These are phyloP conservation scores for Trypanosoma scelopori DNA, from an alignment of 208 protist species.

Conservation along the genomic window DNA sequence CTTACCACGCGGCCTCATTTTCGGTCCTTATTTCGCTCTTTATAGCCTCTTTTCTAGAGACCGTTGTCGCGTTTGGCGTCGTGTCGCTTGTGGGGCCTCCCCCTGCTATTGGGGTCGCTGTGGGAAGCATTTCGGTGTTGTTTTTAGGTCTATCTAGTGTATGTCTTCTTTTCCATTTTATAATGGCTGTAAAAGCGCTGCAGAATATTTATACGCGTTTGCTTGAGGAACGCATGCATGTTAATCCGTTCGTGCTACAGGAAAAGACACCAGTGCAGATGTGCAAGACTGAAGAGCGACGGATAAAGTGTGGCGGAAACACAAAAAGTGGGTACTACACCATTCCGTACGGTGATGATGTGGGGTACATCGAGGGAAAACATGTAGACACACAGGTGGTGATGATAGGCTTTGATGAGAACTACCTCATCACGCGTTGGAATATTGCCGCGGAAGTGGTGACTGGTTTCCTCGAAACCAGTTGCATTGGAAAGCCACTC, in stretches of 20 bases:
- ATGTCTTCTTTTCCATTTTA: slow-evolving; percentile 42
- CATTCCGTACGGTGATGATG: slow-evolving; percentile 60
- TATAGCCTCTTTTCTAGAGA: slow-evolving; percentile 44
- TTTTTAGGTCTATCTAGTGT: slow-evolving; percentile 46
- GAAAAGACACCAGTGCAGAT: slow-evolving; percentile 2
- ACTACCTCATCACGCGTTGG: slow-evolving; percentile 82
- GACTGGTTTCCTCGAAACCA: slow-evolving; percentile 81
- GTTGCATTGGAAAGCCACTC: slow-evolving; percentile 83
- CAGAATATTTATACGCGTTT: slow-evolving; percentile 54
- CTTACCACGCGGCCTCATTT: slow-evolving; percentile 46
- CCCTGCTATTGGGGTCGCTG: slow-evolving; percentile 32
- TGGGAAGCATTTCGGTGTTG: slow-evolving; percentile 47
- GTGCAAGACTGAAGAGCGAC: neutral
- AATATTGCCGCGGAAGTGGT: slow-evolving; percentile 83
- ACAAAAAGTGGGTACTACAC: slow-evolving; percentile 77
- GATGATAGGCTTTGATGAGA: slow-evolving; percentile 86
- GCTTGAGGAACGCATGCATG: slow-evolving; percentile 50
- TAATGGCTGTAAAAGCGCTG: slow-evolving; percentile 43
- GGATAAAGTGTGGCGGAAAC: slow-evolving; percentile 23
- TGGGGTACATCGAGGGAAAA: slow-evolving; percentile 87
- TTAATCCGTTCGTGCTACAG: slow-evolving; percentile 1
- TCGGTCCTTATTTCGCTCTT: slow-evolving; percentile 48
- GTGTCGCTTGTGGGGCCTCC: slow-evolving; percentile 49
- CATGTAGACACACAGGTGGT: slow-evolving; percentile 82
- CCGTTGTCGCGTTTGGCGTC: slow-evolving; percentile 46